These are phyloP conservation scores for Amaranthus hypochondriacus DNA, from an alignment of 148 eudicot species.

Conservation along the genomic window DNA sequence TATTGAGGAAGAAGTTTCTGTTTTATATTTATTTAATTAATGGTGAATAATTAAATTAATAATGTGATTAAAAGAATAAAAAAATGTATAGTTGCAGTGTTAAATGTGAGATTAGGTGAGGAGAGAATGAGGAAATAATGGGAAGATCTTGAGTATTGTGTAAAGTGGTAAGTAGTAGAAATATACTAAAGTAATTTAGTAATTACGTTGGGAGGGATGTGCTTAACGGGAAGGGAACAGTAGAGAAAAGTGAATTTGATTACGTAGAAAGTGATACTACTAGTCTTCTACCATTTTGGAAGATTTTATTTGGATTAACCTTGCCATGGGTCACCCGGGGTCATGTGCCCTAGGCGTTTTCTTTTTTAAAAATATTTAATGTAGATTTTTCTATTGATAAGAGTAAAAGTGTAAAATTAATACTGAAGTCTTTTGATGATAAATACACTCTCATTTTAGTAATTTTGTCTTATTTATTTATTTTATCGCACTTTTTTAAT, in stretches of 20 bases:
- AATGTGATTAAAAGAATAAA: background rate
- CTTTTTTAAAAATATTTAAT: too few species aligned
- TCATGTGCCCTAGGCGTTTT: too few species aligned
- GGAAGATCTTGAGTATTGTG: background rate
- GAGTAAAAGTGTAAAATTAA: too few species aligned
- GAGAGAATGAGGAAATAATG: background rate
- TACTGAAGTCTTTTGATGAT: too few species aligned
- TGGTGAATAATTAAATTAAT: background rate
- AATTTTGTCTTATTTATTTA: too few species aligned
- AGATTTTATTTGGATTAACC: too few species aligned
- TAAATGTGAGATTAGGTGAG: constrained; percentile 13
- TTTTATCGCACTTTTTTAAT: too few species aligned
- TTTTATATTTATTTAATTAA: background rate
- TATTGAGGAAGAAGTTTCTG: constrained; percentile 20
- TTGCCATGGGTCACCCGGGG: too few species aligned
- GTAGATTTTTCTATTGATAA: too few species aligned
- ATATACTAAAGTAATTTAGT: background rate
- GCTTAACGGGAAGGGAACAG: constrained; percentile 27
- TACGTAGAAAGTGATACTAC: constrained; percentile 3
- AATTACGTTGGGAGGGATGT: background rate
- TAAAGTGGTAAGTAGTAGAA: background rate
- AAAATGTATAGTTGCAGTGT: background rate
- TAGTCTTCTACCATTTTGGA: background rate
- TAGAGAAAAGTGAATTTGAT: background rate
- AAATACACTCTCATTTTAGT: too few species aligned